Conservation (phyloP, 2,329 filamentous ascomycete species). For the Akanthomyces uredinophilus region DNA sequence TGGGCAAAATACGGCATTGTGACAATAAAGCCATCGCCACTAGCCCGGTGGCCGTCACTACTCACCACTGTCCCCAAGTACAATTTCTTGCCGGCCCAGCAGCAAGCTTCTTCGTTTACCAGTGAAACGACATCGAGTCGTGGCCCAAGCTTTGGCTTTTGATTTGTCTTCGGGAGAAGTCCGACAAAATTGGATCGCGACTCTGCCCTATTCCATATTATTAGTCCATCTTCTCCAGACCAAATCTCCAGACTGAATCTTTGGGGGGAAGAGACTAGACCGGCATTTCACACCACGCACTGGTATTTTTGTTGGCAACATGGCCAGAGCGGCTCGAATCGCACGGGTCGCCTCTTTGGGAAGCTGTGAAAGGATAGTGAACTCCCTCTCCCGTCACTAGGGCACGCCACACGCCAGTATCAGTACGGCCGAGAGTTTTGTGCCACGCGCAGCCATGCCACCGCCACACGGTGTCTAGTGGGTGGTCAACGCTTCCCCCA, state of each 20-base stretch:
- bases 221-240: background rate
- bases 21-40: background rate
- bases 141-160: background rate
- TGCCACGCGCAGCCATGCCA: background rate
- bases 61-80: background rate
- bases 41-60: background rate
- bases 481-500: slow-evolving; percentile 2
- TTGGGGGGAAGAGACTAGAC: background rate
- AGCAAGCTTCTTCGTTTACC: too few species aligned
- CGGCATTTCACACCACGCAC: background rate
- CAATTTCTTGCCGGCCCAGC: background rate
- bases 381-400: background rate
- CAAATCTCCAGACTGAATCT: background rate
- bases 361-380: background rate
- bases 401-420: background rate
- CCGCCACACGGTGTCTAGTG: background rate
- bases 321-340: background rate
- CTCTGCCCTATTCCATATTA: background rate
- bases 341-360: background rate
- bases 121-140: background rate
- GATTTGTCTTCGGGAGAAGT: background rate
- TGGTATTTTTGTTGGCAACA: background rate
- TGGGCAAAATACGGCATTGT: slow-evolving; percentile 1
- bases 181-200: background rate
- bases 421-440: background rate